These are phyloP conservation scores for Globisporangium iwayamae DNA, from an alignment of 352 stramenopile genomes.

Conservation along the genomic window DNA sequence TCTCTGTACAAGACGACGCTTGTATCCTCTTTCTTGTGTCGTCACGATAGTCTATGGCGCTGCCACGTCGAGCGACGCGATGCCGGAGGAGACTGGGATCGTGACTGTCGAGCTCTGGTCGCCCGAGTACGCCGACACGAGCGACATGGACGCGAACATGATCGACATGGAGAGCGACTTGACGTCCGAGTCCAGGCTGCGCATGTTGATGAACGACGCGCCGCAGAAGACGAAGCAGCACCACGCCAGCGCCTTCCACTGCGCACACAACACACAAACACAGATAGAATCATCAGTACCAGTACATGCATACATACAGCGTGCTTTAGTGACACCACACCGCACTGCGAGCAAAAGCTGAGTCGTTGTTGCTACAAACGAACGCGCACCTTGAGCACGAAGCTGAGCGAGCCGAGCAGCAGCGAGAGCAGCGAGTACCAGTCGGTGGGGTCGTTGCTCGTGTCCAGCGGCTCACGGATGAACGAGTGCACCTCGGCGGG, in stretches of 20 bases:
- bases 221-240: slow-evolving; percentile 60
- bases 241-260: slow-evolving; percentile 66
- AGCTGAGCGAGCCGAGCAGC: slow-evolving; percentile 46
- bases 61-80: slow-evolving; percentile 4
- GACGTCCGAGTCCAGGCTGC: slow-evolving; percentile 51
- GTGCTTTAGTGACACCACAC: too few relatives aligned
- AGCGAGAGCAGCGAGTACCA: slow-evolving; percentile 72
- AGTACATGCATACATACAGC: not conserved
- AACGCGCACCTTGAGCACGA: slow-evolving; percentile 56
- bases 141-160: slow-evolving; percentile 67
- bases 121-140: slow-evolving; percentile 61
- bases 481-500: slow-evolving; percentile 69
- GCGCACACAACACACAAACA: not conserved
- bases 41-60: not conserved
- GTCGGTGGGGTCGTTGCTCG: slow-evolving; percentile 34
- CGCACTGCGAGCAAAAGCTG: not conserved
- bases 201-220: slow-evolving; percentile 64
- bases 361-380: not conserved
- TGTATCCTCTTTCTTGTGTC: not conserved
- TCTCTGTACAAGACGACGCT: not conserved
- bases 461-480: slow-evolving; percentile 48
- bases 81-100: slow-evolving; percentile 20
- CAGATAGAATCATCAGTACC: not conserved
- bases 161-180: slow-evolving; percentile 71
- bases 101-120: slow-evolving; percentile 29